A percentile compares a stretch with the other conserved stretches of the same genome.
phyloP scores from a whole-genome alignment of 192 early-diverging fungal species.

The Coemansia sp. region DNA sequence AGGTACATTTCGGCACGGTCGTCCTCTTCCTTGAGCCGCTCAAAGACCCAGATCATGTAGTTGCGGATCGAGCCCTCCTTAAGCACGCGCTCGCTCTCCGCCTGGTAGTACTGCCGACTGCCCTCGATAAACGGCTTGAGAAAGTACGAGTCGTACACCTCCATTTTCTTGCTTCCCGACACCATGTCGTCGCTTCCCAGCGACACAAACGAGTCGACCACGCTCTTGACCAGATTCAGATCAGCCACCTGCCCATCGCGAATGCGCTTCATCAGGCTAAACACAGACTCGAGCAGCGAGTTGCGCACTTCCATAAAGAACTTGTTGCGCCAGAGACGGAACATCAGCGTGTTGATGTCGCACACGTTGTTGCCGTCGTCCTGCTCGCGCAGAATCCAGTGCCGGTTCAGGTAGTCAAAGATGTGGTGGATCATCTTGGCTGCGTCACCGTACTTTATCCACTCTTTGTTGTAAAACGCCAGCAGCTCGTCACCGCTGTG shows the following conservation, averaged over 20 bases:
- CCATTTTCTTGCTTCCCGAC: conserved; percentile 74
- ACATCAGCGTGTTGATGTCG: conserved; percentile 88
- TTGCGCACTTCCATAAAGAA: conserved; percentile 53
- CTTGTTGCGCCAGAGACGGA: conserved; percentile 74
- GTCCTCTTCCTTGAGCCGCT: conserved; percentile 78
- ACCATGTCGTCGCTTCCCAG: conserved; percentile 71
- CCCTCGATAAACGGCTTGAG: conserved; percentile 78
- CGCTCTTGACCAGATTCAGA: conserved; percentile 77
- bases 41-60: conserved; percentile 91
- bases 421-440: conserved; percentile 84
- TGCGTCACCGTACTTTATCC: conserved; percentile 86
- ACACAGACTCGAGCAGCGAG: conserved; percentile 52
- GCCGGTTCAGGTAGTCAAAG: conserved; percentile 92
- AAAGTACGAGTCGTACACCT: conserved; percentile 87
- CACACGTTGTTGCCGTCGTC: conserved; percentile 87
- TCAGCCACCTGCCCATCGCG: conserved; percentile 88
- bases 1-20: conserved; percentile 84
- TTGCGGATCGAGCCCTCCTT: conserved; percentile 87
- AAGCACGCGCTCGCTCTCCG: conserved; percentile 87
- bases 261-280: conserved; percentile 71
- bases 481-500: conserved; percentile 80
- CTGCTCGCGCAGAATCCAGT: conserved; percentile 96
- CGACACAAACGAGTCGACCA: conserved; percentile 90
- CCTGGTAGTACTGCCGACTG: conserved; percentile 84
- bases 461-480: conserved; percentile 84